A percentile compares a stretch with the other conserved stretches of the same genome.
These are phyloP conservation scores for Silene vulgaris DNA, from an alignment of 179 eudicot species.

Conservation along the genomic window DNA sequence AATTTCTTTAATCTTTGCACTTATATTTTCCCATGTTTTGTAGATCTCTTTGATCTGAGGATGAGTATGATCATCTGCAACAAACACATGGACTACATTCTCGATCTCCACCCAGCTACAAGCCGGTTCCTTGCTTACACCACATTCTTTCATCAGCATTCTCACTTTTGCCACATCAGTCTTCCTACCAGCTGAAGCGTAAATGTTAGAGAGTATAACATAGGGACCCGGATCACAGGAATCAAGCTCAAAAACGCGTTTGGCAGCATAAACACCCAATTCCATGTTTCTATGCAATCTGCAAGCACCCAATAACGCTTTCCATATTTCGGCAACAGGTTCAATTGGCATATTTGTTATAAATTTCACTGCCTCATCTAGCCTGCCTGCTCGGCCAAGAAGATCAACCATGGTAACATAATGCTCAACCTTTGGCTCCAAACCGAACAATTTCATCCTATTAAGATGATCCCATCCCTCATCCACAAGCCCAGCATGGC, in stretches of 20 bases:
- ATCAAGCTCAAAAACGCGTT: conserved; percentile 59
- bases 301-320: conserved; percentile 65
- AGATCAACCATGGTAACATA: conserved; percentile 63
- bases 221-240: conserved; percentile 68
- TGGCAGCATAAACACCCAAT: conserved; percentile 67
- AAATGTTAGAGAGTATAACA: conserved; percentile 60
- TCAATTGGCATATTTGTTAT: conserved; percentile 47
- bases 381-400: conserved; percentile 69
- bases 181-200: conserved; percentile 60
- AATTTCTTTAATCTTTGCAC: conserved; percentile 44
- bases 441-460: conserved; percentile 46
- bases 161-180: conserved; percentile 64
- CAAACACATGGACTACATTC: conserved; percentile 65
- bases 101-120: conserved; percentile 90
- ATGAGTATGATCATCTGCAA: conserved; percentile 61
- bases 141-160: conserved; percentile 56
- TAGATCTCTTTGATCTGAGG: conserved; percentile 53
- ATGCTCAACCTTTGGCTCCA: conserved; percentile 57
- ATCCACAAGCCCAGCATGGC: conserved; percentile 65
- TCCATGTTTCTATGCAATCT: conserved; percentile 64
- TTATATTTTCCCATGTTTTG: conserved; percentile 50
- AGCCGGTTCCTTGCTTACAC: conserved; percentile 78
- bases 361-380: conserved; percentile 50
- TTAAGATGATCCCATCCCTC: conserved; percentile 48
- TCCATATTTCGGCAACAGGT: conserved; percentile 71